Base-by-base conservation (phyloP, 495 filamentous ascomycete species). In the Trypethelium eluteriae region DNA sequence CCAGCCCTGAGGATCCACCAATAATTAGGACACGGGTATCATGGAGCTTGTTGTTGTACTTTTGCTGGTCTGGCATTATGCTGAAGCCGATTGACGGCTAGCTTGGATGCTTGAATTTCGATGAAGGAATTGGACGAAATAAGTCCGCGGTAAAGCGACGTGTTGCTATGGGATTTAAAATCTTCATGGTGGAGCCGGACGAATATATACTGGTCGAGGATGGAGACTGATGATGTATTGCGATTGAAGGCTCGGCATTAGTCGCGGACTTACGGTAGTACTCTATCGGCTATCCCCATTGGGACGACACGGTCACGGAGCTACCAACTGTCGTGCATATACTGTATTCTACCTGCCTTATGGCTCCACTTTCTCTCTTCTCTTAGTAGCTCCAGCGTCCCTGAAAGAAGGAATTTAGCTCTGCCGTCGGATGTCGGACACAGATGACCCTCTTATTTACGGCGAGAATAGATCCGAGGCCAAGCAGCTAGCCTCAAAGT, bases 1-100 rank as follows among this genome's bases (percentile, higher is more conserved):
- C 76, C 39, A 78, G 71, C 64, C 76, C 62, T 12, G 62, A 63
- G 38, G 62, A 44, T 1, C 62, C 62, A 41, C 62, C 62, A 35
- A 63, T 41, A 32, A 63, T 49, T 5, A 63, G 38, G 35, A 63
- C 62, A 9, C 44, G 62, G n/a, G 62, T 38, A 35, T 63, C 32
- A 11, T 44, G 44, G 11, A 63, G 62, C 38, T 63, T 63, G 62
- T 63, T 63, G 32, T 14, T 63, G 38, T 63, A 63, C 34, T 63
- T 63, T 49, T 63, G 39, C 34, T 65, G 63, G 63, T 65, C 63
- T 35, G 63, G 35, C 63, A 65, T 65, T 18, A 25, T 25, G 25
- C 9, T 65, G 39, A 38, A 4, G 46, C 7, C 57, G 63, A n/a
- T 39, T 34, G 34, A 36, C 53, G 32, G 36, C 36, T 14, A 25